Conservation (phyloP, 2,329 filamentous ascomycete species). For the Alternaria consortialis region DNA sequence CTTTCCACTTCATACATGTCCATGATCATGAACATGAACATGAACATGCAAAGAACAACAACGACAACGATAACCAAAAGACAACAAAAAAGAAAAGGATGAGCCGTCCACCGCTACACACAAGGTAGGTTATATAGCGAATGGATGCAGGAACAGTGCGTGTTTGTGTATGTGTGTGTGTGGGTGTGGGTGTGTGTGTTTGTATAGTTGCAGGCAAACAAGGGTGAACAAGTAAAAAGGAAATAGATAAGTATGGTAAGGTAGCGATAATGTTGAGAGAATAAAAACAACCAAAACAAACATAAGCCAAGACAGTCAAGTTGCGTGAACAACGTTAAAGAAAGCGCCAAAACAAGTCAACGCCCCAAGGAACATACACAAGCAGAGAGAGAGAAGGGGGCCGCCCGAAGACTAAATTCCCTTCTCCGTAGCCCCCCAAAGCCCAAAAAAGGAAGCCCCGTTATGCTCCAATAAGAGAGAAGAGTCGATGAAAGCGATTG, state of each 20-base stretch:
- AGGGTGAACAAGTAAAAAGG: too few relatives aligned
- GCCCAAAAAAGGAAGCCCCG: not conserved
- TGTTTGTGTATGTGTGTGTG: too few relatives aligned
- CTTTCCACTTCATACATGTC: not conserved
- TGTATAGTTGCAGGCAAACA: too few relatives aligned
- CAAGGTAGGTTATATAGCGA: not conserved
- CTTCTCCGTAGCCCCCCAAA: not conserved
- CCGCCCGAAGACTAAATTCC: not conserved
- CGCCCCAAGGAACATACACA: not conserved
- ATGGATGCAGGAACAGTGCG: not conserved
- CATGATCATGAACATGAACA: too few relatives aligned
- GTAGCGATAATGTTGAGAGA: not conserved
- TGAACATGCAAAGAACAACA: too few relatives aligned
- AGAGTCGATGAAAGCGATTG: slow-evolving; percentile 21
- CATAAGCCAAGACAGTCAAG: not conserved
- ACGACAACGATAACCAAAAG: too few relatives aligned
- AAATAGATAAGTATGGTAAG: not conserved
- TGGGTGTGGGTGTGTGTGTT: too few relatives aligned
- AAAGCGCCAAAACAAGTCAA: not conserved
- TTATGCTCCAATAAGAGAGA: slow-evolving; percentile 26
- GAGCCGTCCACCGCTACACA: not conserved
- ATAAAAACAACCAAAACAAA: not conserved
- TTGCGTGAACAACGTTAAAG: not conserved
- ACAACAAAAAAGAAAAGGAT: not conserved
- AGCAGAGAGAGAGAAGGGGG: not conserved